Base-by-base conservation (phyloP, 2,329 filamentous ascomycete species). In the Penicillium sp. region DNA sequence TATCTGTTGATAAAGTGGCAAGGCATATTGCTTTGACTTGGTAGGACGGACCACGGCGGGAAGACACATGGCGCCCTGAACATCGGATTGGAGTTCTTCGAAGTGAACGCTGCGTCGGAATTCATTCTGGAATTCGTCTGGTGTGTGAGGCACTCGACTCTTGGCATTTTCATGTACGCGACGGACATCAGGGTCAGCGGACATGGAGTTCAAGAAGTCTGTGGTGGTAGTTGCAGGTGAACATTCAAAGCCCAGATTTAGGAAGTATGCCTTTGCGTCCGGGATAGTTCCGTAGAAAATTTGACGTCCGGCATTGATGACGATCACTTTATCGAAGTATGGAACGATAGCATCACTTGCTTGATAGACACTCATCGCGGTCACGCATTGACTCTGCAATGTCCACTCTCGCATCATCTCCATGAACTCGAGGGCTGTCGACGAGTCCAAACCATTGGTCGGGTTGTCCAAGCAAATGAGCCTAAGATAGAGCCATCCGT, bases 321-420 rank as follows among this genome's bases (percentile, higher is more conserved):
- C 86, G 68, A 92, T 74, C 16, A 92, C 88, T 72, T 92, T 92
- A 76, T 93, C 89, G 59, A 91, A 91, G 18, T 84, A 81, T 30
- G 78, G 77, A 72, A 88, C 90, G 59, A 91, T 88, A 65, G 83
- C 89, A 72, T 92, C 88, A 0, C 86, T 90, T 0, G 88, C 89
- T 69, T 93, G 89, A 70, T 93, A 94, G 0, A 94, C 77, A 0
- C 89, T 90, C 7, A 93, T 92, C 3, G 87, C 88, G 0, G 86
- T 90, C 69, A 38, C 21, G 16, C 87, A 83, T 79, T 90, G 90
- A 56, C 92, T 83, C 69, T 91, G 58, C 2, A 21, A 86, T 18
- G 89, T 92, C 74, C 90, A 82, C 43, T 91, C 84, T 4, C 89
- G 85, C 3, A 93, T 78, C 1, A 86, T 88, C 66, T 82, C 82